Base-by-base conservation (phyloP, 2,329 filamentous ascomycete species). In the Xylariales sp. region DNA sequence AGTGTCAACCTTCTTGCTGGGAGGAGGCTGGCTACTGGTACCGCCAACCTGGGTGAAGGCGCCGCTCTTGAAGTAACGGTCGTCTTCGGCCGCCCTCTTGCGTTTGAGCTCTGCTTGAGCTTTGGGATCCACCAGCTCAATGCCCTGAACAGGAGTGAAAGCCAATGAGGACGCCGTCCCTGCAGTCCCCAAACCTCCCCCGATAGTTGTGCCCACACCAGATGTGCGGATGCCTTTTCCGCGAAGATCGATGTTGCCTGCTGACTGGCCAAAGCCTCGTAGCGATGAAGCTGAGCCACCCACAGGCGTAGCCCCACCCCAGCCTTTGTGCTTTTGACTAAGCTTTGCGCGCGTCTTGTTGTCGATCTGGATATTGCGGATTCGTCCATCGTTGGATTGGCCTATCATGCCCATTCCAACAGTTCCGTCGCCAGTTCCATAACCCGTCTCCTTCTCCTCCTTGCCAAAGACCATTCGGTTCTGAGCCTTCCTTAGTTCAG, bases 11-110 rank as follows among this genome's bases (percentile, higher is more conserved):
- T 81, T 89, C 70, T 96, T 96, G 40, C 68, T 74, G 19, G 78
- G 68, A 12, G 88, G 88, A 12, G 88, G 88, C 50, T 91, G 59
- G 3, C 74, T 53, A 18, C 57, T 57, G 9, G 57, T 61, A 11
- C 69, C 68, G 8, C 81, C 81, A 42, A 95, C 78, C 62, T 96
- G 90, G 7, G 93, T 96, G 58, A 98, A 98, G 0, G 88, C 90
- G n/a, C 93, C 93, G 34, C 88, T 87, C 64, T 93, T 95, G 71
- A 98, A 98, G 84, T 89, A 98, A 27, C 88, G 75, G 59, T 97
- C 91, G 60, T 95, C 88, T 49, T 97, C 93, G 1, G 88, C 90
- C 61, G 95, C 94, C 49, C 89, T 74, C 71, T 97, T 97, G 54
- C 88, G 78, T 58, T 78, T 89, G 61, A 95, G 76, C 68, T 96